These are phyloP conservation scores for Kodamaea neixiangensis DNA, from an alignment of 805 yeast genomes.

Conservation along the genomic window DNA sequence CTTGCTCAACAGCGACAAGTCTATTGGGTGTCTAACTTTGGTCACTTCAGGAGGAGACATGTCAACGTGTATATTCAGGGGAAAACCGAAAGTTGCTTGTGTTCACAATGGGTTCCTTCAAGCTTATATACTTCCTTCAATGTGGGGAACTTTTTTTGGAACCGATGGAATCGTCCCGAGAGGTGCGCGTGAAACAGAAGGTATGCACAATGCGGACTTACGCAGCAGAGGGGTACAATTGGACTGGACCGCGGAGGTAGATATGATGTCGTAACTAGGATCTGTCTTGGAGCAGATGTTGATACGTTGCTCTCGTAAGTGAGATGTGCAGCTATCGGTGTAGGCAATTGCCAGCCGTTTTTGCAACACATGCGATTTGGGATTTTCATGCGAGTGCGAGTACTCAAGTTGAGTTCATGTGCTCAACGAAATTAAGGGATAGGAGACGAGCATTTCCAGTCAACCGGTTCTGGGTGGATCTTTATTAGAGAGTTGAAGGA, in stretches of 20 bases:
- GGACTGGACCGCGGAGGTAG: too few relatives aligned
- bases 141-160: conserved; percentile 8
- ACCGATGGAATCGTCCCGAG: not conserved
- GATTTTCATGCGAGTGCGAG: not conserved
- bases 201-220: not conserved
- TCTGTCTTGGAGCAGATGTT: too few relatives aligned
- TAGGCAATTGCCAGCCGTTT: not conserved
- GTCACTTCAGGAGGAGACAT: conserved; percentile 27
- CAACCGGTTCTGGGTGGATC: too few relatives aligned
- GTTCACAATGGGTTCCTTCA: not conserved
- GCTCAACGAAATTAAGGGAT: not conserved
- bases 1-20: conserved; percentile 22
- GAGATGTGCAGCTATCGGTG: not conserved
- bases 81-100: not conserved
- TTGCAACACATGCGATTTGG: not conserved
- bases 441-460: not conserved
- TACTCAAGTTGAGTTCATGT: not conserved
- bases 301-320: not conserved
- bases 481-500: too few relatives aligned
- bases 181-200: conserved; percentile 8
- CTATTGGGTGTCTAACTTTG: conserved; percentile 36
- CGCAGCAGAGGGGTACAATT: not conserved
- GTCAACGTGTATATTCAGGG: not conserved
- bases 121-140: not conserved
- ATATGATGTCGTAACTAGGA: too few relatives aligned